Conservation (phyloP, 192 early-diverging fungal genomes). For the Entophlyctis luteolus region DNA sequence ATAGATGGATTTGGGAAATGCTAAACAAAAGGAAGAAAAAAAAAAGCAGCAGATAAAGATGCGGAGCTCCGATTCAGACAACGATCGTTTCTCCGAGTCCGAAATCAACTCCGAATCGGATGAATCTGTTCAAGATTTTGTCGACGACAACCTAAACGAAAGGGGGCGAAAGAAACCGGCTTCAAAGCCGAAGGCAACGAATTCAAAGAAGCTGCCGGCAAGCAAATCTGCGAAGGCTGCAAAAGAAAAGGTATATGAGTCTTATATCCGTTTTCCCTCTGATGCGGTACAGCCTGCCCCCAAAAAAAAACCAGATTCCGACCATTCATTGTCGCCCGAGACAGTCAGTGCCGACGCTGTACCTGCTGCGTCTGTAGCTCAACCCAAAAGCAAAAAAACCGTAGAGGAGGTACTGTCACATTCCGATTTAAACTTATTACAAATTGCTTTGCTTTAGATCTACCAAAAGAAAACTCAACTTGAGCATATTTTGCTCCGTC, state of each 20-base stretch:
- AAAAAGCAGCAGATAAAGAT: not conserved
- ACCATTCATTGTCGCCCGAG: not conserved
- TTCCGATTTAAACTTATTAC: not conserved
- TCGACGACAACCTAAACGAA: not conserved
- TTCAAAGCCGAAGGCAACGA: not conserved
- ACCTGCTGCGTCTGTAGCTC: not conserved
- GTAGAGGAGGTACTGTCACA: not conserved
- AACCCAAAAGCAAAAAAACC: not conserved
- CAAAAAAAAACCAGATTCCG: not conserved
- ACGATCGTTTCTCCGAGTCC: not conserved
- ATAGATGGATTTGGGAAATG: not conserved
- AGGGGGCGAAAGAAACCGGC: not conserved
- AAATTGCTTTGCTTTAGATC: slow-evolving; percentile 55
- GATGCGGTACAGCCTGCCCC: not conserved
- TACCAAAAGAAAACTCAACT: slow-evolving; percentile 94
- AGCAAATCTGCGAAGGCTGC: not conserved
- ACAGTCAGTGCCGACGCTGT: not conserved
- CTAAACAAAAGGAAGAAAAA: not conserved
- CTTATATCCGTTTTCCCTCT: not conserved
- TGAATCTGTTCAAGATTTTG: not conserved
- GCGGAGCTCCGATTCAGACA: not conserved
- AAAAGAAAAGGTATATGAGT: not conserved
- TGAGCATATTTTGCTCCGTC: slow-evolving; percentile 90
- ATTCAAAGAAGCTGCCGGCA: not conserved
- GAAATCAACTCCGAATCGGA: not conserved